Evolutionary conservation across 495 filamentous ascomycete genomes (phyloP).

Genomic region (Collariella sp.): DNA sequence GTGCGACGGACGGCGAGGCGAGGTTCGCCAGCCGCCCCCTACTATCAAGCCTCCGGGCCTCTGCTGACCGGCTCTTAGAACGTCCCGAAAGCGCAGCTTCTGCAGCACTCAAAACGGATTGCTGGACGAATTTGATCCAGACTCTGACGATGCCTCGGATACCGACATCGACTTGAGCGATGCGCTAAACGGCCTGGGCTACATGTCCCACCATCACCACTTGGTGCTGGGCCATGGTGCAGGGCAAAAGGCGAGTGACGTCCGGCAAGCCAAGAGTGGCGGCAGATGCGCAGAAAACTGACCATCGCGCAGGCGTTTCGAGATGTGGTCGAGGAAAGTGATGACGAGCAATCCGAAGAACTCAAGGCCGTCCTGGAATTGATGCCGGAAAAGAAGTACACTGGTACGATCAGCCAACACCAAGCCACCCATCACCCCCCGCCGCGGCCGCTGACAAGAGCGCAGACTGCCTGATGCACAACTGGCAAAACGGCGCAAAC

Average conservation of each 20-base stretch:
- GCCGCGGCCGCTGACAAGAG: slow-evolving; percentile 22
- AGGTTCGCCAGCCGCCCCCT: slow-evolving; percentile 7
- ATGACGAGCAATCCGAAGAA: slow-evolving; percentile 24
- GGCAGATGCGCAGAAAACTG: background rate
- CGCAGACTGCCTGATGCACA: slow-evolving; percentile 42
- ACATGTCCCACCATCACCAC: slow-evolving; percentile 26
- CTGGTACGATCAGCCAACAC: slow-evolving; percentile 19
- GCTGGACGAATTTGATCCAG: slow-evolving; percentile 1
- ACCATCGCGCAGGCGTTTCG: slow-evolving; percentile 6
- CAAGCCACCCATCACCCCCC: background rate
- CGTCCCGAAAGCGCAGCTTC: slow-evolving; percentile 18
- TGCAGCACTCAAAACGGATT: slow-evolving; percentile 9
- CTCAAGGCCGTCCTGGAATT: slow-evolving; percentile 15
- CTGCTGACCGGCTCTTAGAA: slow-evolving; percentile 9
- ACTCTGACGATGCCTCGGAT: slow-evolving; percentile 10
- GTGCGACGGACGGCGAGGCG: slow-evolving; percentile 10
- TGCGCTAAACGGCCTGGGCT: slow-evolving; percentile 27
- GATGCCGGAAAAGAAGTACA: slow-evolving; percentile 24
- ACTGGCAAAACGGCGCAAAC: slow-evolving; percentile 41
- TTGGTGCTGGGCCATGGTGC: slow-evolving; percentile 21
- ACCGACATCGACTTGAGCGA: slow-evolving; percentile 22
- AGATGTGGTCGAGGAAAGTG: slow-evolving; percentile 6
- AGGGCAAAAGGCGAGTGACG: slow-evolving; percentile 17
- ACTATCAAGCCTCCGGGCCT: background rate
- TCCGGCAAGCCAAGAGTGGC: background rate